A percentile compares a stretch with the other conserved stretches of the same genome.
Evolutionary conservation across 2,329 filamentous ascomycete species (phyloP).

Genomic region (Allantophomopsis cytisporea): DNA sequence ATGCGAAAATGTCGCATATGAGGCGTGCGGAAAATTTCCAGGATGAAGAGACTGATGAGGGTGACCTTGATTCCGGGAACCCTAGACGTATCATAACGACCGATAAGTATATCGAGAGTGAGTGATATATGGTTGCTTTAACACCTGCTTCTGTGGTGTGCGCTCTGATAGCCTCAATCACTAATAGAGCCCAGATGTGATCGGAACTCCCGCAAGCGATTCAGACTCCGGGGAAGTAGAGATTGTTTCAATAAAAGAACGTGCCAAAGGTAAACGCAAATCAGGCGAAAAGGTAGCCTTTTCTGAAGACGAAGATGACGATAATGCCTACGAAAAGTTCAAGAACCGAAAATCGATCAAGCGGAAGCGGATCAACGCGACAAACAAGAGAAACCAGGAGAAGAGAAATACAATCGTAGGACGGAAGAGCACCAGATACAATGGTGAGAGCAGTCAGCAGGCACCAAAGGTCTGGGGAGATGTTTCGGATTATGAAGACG

Average conservation of each 20-base stretch:
- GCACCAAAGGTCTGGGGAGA: constrained; percentile 14
- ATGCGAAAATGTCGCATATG: too few relatives aligned
- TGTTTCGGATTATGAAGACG: constrained; percentile 14
- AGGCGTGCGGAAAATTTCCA: too few relatives aligned
- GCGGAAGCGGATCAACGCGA: constrained; percentile 33
- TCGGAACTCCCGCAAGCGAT: too few relatives aligned
- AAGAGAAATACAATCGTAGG: constrained; percentile 24
- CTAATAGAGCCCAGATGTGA: too few relatives aligned
- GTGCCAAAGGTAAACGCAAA: constrained; percentile 11
- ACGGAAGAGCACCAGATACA: constrained; percentile 11
- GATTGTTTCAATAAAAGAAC: background rate
- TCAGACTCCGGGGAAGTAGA: constrained; percentile 2
- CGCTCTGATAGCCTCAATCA: too few relatives aligned
- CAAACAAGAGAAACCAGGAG: constrained; percentile 27
- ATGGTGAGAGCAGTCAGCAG: constrained; percentile 9
- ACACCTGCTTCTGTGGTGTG: too few relatives aligned
- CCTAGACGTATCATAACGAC: too few relatives aligned
- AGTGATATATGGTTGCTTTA: too few relatives aligned
- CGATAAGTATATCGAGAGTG: too few relatives aligned
- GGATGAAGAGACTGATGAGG: too few relatives aligned
- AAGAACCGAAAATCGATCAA: constrained; percentile 43
- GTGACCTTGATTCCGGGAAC: too few relatives aligned
- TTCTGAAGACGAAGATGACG: constrained; percentile 40
- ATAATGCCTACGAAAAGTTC: constrained; percentile 47
- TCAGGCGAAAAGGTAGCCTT: constrained; percentile 27